A percentile compares a stretch with the other conserved stretches of the same genome.
Conservation (phyloP, 768 basidiomycete species). For the Leccinum uliginosum region DNA sequence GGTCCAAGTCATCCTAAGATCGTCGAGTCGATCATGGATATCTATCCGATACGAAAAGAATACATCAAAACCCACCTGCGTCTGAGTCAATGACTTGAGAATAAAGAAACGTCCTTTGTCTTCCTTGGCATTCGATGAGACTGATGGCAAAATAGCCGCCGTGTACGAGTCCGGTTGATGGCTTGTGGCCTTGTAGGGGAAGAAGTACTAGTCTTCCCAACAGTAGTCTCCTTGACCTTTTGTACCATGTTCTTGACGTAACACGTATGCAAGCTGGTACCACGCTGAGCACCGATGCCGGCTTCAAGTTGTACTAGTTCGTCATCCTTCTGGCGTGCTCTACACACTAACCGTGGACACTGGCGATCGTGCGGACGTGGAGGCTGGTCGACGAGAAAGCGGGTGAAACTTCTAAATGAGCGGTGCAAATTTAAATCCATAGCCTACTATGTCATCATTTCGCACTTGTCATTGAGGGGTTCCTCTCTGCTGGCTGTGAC, state of each 20-base stretch:
- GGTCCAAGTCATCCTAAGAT: constrained; percentile 68
- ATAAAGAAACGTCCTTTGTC: constrained; percentile 79
- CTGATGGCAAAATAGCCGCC: constrained; percentile 12
- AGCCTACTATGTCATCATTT: constrained; percentile 1
- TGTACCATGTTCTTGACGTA: constrained; percentile 68
- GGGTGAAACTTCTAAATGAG: not conserved
- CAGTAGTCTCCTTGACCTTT: constrained; percentile 27
- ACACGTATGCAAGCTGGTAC: constrained; percentile 75
- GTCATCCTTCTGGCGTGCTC: constrained; percentile 75
- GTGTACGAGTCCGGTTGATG: not conserved
- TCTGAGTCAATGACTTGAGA: constrained; percentile 80
- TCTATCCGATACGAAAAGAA: not conserved
- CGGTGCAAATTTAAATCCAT: not conserved
- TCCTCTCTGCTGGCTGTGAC: not conserved
- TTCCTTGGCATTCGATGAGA: constrained; percentile 35
- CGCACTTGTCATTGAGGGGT: not conserved
- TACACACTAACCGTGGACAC: constrained; percentile 79
- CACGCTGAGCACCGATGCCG: constrained; percentile 89
- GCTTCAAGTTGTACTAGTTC: constrained; percentile 83
- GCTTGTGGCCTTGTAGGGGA: not conserved
- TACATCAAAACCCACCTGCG: constrained; percentile 48
- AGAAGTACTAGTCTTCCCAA: not conserved
- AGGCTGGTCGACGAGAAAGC: not conserved
- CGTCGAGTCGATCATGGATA: not conserved
- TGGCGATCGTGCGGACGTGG: constrained; percentile 64